phyloP scores from a whole-genome alignment of 805 yeast species.

The Cyberlindnera japonica region DNA sequence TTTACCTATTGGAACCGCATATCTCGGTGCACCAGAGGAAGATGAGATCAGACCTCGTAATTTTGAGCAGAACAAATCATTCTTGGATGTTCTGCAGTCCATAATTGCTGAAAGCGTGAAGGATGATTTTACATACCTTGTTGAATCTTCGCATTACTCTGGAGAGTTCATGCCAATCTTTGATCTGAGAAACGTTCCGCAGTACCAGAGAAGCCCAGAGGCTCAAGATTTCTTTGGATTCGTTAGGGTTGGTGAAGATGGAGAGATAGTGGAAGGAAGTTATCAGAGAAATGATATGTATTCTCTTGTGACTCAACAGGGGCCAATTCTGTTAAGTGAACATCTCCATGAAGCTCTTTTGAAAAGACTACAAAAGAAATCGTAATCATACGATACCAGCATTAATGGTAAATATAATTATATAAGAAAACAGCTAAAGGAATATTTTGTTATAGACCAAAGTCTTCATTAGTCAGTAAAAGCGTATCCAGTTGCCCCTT shows the following conservation, averaged over 20 bases:
- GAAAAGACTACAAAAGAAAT: neutral
- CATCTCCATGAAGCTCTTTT: conserved; percentile 39
- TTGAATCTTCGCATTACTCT: conserved; percentile 54
- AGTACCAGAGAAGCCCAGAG: conserved; percentile 63
- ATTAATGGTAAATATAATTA: neutral
- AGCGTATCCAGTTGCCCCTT: conserved; percentile 32
- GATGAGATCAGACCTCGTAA: conserved; percentile 3
- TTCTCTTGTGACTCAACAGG: conserved; percentile 40
- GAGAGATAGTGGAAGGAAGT: conserved; percentile 49
- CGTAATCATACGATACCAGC: neutral
- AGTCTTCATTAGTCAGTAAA: conserved; percentile 45
- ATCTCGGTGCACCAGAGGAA: neutral
- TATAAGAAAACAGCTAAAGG: neutral
- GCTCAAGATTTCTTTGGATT: conserved; percentile 71
- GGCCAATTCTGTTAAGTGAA: conserved; percentile 54
- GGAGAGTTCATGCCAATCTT: conserved; percentile 62
- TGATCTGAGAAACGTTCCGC: conserved; percentile 64
- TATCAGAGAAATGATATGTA: conserved; percentile 62
- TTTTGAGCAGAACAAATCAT: conserved; percentile 14
- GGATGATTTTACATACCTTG: conserved; percentile 48
- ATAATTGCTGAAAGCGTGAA: conserved; percentile 25
- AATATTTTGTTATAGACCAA: conserved; percentile 17
- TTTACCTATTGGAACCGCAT: conserved; percentile 8
- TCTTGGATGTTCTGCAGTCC: conserved; percentile 9
- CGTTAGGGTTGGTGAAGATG: conserved; percentile 52